Evolutionary conservation across 495 filamentous ascomycete genomes (phyloP).

Genomic region (Aspergillus affinis): DNA sequence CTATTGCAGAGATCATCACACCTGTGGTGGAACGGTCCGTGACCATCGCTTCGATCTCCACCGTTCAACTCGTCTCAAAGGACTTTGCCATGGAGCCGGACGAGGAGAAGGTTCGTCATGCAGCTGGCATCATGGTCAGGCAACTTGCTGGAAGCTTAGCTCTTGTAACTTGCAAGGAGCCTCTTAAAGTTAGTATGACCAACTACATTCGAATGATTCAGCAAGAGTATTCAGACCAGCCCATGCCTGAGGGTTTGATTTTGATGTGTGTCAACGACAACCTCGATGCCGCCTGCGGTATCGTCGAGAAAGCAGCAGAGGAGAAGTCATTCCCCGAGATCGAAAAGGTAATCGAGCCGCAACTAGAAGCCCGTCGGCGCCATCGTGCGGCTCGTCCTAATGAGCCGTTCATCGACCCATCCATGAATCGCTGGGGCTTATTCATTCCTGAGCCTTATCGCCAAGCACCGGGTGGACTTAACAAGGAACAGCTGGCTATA

Average conservation of each 20-base stretch:
- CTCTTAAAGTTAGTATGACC: constrained; percentile 88
- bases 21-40: constrained; percentile 97
- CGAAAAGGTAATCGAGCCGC: constrained; percentile 79
- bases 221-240: constrained; percentile 65
- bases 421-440: constrained; percentile 79
- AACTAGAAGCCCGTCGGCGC: constrained; percentile 70
- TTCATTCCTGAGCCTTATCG: constrained; percentile 90
- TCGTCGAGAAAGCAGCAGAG: constrained; percentile 92
- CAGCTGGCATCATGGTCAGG: constrained; percentile 88
- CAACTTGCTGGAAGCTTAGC: constrained; percentile 90
- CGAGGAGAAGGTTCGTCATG: constrained; percentile 77
- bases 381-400: constrained; percentile 69
- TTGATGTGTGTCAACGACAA: constrained; percentile 99
- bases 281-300: constrained; percentile 83
- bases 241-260: constrained; percentile 82
- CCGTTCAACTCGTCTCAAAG: constrained; percentile 87
- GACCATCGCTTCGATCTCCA: constrained; percentile 95
- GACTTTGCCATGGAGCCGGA: constrained; percentile 93
- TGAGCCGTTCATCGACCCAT: constrained; percentile 78
- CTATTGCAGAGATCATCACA: constrained; percentile 90
- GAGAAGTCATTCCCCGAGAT: constrained; percentile 91
- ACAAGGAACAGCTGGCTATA: constrained; percentile 88
- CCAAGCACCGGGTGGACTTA: constrained; percentile 75
- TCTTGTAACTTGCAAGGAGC: constrained; percentile 97
- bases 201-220: constrained; percentile 90